Conservation (phyloP, 176 grass and related monocot species). For the Rhynchospora breviuscula region DNA sequence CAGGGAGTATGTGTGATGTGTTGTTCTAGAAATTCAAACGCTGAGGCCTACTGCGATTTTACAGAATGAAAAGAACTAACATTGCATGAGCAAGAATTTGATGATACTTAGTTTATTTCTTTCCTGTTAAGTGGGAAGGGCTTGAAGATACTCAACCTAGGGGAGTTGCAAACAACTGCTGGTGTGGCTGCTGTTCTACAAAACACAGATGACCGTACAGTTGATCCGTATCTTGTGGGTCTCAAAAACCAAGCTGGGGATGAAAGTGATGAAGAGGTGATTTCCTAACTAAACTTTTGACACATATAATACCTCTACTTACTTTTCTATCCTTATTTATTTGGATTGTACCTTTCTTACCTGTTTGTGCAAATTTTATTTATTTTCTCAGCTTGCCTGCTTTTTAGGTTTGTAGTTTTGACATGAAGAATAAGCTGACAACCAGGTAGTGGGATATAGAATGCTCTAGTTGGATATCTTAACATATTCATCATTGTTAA, state of each 20-base stretch:
- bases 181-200: conserved; percentile 70
- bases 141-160: conserved; percentile 93
- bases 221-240: conserved; percentile 73
- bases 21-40: not conserved
- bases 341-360: not conserved
- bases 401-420: no score
- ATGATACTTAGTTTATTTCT: conserved; percentile 27
- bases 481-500: not conserved
- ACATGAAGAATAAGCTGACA: not conserved
- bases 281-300: conserved; percentile 11
- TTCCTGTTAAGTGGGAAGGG: conserved; percentile 57
- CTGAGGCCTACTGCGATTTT: not conserved
- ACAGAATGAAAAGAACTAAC: not conserved
- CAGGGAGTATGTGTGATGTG: not conserved
- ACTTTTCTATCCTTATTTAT: not conserved
- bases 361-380: not conserved
- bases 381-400: no score
- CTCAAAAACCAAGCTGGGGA: conserved; percentile 77
- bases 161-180: conserved; percentile 62
- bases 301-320: not conserved
- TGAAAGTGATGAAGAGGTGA: conserved; percentile 98
- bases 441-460: not conserved
- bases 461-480: not conserved
- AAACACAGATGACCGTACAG: conserved; percentile 66
- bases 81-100: not conserved